Conservation (phyloP, 2,329 filamentous ascomycete genomes). For the Zarea fungicola region DNA sequence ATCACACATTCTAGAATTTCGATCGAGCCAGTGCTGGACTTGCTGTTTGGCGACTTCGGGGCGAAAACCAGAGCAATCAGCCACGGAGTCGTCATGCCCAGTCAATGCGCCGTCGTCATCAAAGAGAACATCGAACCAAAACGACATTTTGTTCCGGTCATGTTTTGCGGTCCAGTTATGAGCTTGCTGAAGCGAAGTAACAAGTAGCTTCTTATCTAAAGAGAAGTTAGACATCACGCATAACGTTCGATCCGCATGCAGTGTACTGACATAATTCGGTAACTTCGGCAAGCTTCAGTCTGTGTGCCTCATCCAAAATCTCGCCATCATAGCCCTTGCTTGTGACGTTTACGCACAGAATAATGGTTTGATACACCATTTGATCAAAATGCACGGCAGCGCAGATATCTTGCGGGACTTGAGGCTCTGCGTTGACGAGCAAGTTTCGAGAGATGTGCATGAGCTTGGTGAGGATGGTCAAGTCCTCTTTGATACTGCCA, state of each 20-base stretch:
- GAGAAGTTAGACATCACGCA: conserved; percentile 3
- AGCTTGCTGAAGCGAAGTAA: conserved; percentile 60
- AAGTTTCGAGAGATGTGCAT: conserved; percentile 63
- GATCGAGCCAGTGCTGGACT: conserved; percentile 57
- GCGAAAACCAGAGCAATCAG: conserved; percentile 48
- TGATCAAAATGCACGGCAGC: conserved; percentile 60
- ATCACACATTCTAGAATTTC: conserved; percentile 55
- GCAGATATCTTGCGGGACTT: conserved; percentile 61
- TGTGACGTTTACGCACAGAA: conserved; percentile 61
- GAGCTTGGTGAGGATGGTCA: conserved; percentile 60
- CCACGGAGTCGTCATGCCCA: conserved; percentile 46
- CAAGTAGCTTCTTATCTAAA: conserved; percentile 61
- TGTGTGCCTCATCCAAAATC: conserved; percentile 52
- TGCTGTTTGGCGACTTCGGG: conserved; percentile 55
- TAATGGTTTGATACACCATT: conserved; percentile 61
- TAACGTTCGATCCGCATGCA: neutral
- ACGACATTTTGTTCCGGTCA: conserved; percentile 64
- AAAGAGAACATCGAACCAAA: conserved; percentile 62
- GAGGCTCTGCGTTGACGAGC: conserved; percentile 58
- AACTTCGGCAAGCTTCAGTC: conserved; percentile 55
- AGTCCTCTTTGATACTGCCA: conserved; percentile 53
- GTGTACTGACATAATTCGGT: conserved; percentile 54
- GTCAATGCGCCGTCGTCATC: conserved; percentile 48
- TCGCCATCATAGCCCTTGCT: conserved; percentile 64
- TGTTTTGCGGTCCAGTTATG: conserved; percentile 67